Evolutionary conservation across 257 asterid genomes (phyloP).

Genomic region (Cordia subcordata): DNA sequence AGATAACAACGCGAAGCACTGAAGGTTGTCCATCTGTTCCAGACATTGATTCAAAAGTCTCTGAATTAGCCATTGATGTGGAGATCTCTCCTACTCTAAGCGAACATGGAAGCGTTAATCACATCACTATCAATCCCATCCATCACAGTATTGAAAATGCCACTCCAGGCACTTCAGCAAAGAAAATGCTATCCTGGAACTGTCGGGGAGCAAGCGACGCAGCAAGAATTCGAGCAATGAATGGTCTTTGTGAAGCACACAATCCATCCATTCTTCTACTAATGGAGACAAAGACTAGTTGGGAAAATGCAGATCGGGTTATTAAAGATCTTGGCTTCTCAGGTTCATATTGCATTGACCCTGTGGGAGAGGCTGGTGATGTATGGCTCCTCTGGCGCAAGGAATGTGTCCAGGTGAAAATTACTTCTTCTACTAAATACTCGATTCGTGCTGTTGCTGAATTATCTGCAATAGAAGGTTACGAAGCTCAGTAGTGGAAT

Average conservation of each 20-base stretch:
- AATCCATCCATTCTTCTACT: neutral
- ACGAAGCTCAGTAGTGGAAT: neutral
- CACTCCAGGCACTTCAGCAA: neutral
- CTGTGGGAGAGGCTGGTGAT: neutral
- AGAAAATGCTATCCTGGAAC: neutral
- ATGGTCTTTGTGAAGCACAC: neutral
- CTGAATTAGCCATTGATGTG: neutral
- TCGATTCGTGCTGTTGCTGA: neutral
- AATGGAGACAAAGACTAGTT: neutral
- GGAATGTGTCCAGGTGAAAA: neutral
- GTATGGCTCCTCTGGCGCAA: constrained; percentile 1
- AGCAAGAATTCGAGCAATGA: neutral
- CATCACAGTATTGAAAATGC: neutral
- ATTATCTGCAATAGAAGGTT: neutral
- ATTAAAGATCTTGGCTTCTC: neutral
- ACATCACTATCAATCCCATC: neutral
- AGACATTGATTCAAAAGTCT: neutral
- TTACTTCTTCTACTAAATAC: neutral
- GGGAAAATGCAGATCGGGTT: neutral
- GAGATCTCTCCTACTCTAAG: neutral
- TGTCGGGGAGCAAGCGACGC: neutral
- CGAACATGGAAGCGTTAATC: neutral
- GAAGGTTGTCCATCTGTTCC: neutral
- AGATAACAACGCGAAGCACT: neutral
- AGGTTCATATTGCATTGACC: neutral